These are phyloP conservation scores for Nymphaea thermarum DNA, from an alignment of 164 flowering plant genomes.

Conservation along the genomic window DNA sequence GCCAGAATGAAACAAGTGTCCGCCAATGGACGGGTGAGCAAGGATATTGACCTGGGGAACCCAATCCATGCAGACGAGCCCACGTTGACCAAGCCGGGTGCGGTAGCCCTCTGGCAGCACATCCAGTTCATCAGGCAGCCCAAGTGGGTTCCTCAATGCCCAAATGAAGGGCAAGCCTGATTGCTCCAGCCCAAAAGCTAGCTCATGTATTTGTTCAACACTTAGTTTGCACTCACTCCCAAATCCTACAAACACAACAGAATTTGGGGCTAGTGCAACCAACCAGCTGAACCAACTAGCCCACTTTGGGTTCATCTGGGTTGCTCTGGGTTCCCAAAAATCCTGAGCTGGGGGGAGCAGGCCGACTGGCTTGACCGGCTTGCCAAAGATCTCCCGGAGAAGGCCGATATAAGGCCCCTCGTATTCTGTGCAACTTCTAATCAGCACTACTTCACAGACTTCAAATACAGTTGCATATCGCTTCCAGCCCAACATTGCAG, in stretches of 20 bases:
- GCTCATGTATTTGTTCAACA: slow-evolving; percentile 16
- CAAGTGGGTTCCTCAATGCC: slow-evolving; percentile 16
- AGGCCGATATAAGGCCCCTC: slow-evolving; percentile 7
- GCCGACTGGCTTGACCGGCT: slow-evolving; percentile 15
- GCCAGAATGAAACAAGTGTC: slow-evolving; percentile 22
- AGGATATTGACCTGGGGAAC: slow-evolving; percentile 27
- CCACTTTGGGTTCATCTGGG: background rate
- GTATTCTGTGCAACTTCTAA: slow-evolving; percentile 8
- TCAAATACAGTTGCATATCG: background rate
- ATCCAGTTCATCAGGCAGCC: background rate
- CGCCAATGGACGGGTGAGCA: slow-evolving; percentile 30
- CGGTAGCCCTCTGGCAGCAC: slow-evolving; percentile 17
- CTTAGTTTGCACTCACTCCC: slow-evolving; percentile 25
- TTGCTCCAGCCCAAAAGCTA: slow-evolving; percentile 21
- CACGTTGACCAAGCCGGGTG: slow-evolving; percentile 14
- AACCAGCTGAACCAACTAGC: slow-evolving; percentile 26
- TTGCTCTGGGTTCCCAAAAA: too few species aligned
- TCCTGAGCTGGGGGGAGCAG: slow-evolving; percentile 1
- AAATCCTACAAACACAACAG: slow-evolving; percentile 26
- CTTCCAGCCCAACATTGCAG: slow-evolving; percentile 5
- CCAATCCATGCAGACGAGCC: slow-evolving; percentile 25
- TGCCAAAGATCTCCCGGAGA: slow-evolving; percentile 4
- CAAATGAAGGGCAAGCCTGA: slow-evolving; percentile 27
- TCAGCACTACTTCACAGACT: background rate
- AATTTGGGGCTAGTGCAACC: slow-evolving; percentile 15